phyloP scores from a whole-genome alignment of 2,329 filamentous ascomycete genomes.

The Leptosphaerulina australis region DNA sequence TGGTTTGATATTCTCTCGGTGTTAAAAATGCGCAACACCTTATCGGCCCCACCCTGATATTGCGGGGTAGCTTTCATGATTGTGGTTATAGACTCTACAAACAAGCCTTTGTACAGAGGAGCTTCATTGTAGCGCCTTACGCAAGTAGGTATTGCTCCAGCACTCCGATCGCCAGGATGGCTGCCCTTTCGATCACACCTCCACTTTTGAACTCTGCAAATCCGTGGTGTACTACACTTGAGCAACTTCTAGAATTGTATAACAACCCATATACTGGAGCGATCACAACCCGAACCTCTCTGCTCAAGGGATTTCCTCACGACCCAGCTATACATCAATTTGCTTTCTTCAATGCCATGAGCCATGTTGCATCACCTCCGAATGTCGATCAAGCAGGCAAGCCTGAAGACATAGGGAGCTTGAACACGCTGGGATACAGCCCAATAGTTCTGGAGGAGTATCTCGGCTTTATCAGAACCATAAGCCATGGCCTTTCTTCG shows the following conservation, averaged over 20 bases:
- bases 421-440: slow-evolving; percentile 79
- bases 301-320: slow-evolving; percentile 69
- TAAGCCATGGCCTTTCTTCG: slow-evolving; percentile 48
- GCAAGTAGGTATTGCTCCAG: background rate
- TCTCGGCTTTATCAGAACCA: slow-evolving; percentile 59
- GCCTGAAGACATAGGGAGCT: slow-evolving; percentile 38
- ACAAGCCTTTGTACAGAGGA: too few species aligned
- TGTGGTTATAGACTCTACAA: background rate
- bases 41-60: slow-evolving; percentile 13
- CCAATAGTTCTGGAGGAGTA: slow-evolving; percentile 67
- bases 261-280: slow-evolving; percentile 69
- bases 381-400: slow-evolving; percentile 28
- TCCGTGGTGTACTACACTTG: slow-evolving; percentile 73
- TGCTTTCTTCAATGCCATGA: slow-evolving; percentile 64
- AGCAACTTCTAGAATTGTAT: slow-evolving; percentile 68
- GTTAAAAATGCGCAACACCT: slow-evolving; percentile 3
- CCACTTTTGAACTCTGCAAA: slow-evolving; percentile 76
- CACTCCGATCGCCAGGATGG: slow-evolving; percentile 23
- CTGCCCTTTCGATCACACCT: slow-evolving; percentile 60
- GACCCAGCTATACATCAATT: slow-evolving; percentile 66
- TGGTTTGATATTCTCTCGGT: background rate
- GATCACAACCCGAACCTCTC: slow-evolving; percentile 74
- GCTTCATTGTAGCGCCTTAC: too few species aligned
- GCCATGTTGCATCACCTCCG: slow-evolving; percentile 34
- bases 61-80: slow-evolving; percentile 9